Evolutionary conservation across 1,139 yeast genomes (phyloP), one percentile per base, ranked within the genome.

Genomic region (Yamadazyma dendronema): DNA sequence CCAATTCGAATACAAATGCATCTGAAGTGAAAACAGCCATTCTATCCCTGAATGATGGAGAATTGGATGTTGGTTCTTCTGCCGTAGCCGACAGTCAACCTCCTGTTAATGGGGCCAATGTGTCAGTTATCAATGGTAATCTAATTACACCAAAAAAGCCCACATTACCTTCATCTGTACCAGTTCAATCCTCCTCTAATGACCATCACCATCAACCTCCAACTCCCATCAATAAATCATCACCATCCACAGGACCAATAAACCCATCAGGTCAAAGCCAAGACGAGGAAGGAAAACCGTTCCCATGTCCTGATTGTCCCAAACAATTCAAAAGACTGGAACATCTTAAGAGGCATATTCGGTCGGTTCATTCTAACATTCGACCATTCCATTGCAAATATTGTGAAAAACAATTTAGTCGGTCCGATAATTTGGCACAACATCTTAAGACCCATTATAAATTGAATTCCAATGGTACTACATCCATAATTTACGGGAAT

Each of bases 391-490:
- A 67, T 42, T 72, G 78, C 53, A 66, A 66, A 41, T 66, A 62
- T 47, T 72, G 78, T 50, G 76, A 71, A 25, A 72, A 72, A 61
- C 69, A 68, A 53, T 72, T 72, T 43, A 61, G 68, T 40, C 51
- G 78, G 40, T 61, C 67, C 11, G 78, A 72, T 52, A 72, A 72
- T 47, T 62, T 72, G 53, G 74, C 76, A 10, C 77, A 71, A 48
- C 78, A 72, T 52, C 60, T 70, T 49, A 71, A 72, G 51, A 72
- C 77, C 8, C 77, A 72, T 46, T 69, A 65, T 47, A 66, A 66
- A 33, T 33, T 61, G 34, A 63, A 66, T 44, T 47, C 61, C 10
- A 57, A 61, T 37, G 74, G 74, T 12, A 55, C 64, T 14, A 62
- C 68, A 4, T 56, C 61, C 33, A 59, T 67, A 16, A 58, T 68